A percentile compares a stretch with the other conserved stretches of the same genome.
Conservation (phyloP, 768 basidiomycete species). For the Agrocybe pediades region DNA sequence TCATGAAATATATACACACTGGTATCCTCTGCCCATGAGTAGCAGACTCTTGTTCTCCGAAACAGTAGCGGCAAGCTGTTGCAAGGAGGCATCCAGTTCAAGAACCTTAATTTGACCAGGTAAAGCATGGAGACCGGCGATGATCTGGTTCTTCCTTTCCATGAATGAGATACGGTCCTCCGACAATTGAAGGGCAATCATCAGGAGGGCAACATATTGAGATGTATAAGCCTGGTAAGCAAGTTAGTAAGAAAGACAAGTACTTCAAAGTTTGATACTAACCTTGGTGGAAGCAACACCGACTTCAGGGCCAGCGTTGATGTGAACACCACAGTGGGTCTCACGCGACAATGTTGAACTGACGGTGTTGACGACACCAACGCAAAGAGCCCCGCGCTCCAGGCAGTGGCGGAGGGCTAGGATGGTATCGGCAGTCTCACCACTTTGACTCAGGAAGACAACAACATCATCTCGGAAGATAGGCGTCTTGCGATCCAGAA, state of each 20-base stretch:
- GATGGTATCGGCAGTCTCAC: constrained; percentile 98
- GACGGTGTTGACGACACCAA: constrained; percentile 98
- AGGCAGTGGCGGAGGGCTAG: constrained; percentile 94
- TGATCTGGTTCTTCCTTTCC: constrained; percentile 89
- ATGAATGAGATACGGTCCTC: constrained; percentile 96
- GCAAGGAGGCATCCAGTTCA: constrained; percentile 71
- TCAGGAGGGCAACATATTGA: constrained; percentile 96
- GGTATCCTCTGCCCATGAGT: constrained; percentile 98
- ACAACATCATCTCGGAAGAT: constrained; percentile 99
- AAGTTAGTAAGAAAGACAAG: constrained; percentile 5
- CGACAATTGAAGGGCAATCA: constrained; percentile 98
- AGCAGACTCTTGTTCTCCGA: constrained; percentile 84
- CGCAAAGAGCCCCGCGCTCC: constrained; percentile 93
- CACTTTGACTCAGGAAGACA: constrained; percentile 95
- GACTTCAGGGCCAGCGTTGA: constrained; percentile 98
- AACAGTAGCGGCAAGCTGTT: constrained; percentile 82
- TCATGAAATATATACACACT: constrained; percentile 50
- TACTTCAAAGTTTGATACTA: constrained; percentile 11
- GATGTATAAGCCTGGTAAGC: constrained; percentile 86
- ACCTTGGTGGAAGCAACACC: constrained; percentile 99
- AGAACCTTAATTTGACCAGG: constrained; percentile 91
- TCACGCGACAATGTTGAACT: constrained; percentile 97
- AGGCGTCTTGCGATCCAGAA: constrained; percentile 97
- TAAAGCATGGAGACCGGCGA: constrained; percentile 88
- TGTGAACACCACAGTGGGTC: constrained; percentile 99